Evolutionary conservation across 805 yeast species (phyloP).

Genomic region (Saccharomycopsis sp.): DNA sequence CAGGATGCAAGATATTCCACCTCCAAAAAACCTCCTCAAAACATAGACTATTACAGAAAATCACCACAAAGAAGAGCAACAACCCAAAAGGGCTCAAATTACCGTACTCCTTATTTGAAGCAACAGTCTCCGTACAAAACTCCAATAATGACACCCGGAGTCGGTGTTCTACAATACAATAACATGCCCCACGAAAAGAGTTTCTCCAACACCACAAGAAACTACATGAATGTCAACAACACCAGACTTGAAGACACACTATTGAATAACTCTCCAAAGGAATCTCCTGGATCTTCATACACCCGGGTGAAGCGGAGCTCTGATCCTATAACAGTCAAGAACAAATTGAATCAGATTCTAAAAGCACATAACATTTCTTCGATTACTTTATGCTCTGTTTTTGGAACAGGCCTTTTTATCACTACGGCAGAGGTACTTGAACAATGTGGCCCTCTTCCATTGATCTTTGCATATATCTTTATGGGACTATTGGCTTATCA

Average conservation of each 20-base stretch:
- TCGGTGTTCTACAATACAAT: not conserved
- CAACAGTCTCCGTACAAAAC: not conserved
- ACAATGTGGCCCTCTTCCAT: conserved; percentile 68
- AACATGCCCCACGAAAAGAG: not conserved
- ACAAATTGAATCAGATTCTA: conserved; percentile 8
- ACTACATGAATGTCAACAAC: not conserved
- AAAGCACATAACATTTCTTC: conserved; percentile 19
- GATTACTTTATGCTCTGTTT: conserved; percentile 19
- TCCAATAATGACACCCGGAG: conserved; percentile 9
- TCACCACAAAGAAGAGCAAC: not conserved
- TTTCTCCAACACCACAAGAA: not conserved
- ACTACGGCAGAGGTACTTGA: conserved; percentile 60
- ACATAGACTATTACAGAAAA: not conserved
- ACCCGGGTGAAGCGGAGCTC: not conserved
- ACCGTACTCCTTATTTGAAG: not conserved
- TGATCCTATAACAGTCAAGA: not conserved
- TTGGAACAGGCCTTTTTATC: conserved; percentile 79
- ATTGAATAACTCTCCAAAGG: not conserved
- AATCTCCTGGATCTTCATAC: not conserved
- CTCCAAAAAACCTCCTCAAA: not conserved
- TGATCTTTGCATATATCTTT: conserved; percentile 47
- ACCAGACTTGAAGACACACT: not conserved
- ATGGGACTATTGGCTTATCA: conserved; percentile 12
- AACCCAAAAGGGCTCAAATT: not conserved
- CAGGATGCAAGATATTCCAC: not conserved